Percentiles rank a stretch among this genome's conserved stretches.
These are phyloP conservation scores for Mortierella antarctica DNA, from an alignment of 192 early-diverging fungal species.

Conservation along the genomic window DNA sequence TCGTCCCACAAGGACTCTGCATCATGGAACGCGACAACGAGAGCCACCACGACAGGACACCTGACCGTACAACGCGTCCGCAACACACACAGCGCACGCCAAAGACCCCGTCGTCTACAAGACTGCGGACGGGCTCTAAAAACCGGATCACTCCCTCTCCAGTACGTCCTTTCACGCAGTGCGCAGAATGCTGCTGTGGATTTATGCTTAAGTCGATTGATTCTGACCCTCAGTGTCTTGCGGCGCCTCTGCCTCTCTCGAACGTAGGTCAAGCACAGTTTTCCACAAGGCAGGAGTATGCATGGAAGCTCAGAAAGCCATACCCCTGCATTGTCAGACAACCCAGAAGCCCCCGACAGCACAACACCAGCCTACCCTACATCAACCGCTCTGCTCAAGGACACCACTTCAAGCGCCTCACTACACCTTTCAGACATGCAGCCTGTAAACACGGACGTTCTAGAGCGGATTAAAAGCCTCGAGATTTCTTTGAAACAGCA, in stretches of 20 bases:
- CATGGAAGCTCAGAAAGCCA: neutral
- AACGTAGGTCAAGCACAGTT: too few species aligned
- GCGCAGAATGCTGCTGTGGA: too few species aligned
- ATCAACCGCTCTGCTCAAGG: slow-evolving; percentile 11
- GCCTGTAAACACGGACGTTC: slow-evolving; percentile 3
- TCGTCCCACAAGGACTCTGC: neutral
- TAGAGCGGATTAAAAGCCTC: slow-evolving; percentile 35
- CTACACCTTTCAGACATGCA: slow-evolving; percentile 23
- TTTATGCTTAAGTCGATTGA: too few species aligned
- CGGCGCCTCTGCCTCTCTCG: too few species aligned
- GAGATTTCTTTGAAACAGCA: slow-evolving; percentile 35
- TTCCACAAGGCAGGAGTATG: neutral
- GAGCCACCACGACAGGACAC: neutral
- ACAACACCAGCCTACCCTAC: slow-evolving; percentile 32
- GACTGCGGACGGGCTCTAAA: neutral
- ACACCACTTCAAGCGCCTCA: slow-evolving; percentile 2
- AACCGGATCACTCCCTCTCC: neutral
- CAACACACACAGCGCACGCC: slow-evolving; percentile 4
- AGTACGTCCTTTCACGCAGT: neutral
- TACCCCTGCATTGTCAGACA: neutral
- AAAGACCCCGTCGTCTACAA: slow-evolving; percentile 1
- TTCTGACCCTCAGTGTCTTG: too few species aligned
- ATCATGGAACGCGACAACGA: slow-evolving; percentile 1
- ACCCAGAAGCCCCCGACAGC: slow-evolving; percentile 9
- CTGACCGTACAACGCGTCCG: neutral